These are phyloP conservation scores for Diaporthe amygdali DNA, from an alignment of 2,329 filamentous ascomycete genomes.

Conservation along the genomic window DNA sequence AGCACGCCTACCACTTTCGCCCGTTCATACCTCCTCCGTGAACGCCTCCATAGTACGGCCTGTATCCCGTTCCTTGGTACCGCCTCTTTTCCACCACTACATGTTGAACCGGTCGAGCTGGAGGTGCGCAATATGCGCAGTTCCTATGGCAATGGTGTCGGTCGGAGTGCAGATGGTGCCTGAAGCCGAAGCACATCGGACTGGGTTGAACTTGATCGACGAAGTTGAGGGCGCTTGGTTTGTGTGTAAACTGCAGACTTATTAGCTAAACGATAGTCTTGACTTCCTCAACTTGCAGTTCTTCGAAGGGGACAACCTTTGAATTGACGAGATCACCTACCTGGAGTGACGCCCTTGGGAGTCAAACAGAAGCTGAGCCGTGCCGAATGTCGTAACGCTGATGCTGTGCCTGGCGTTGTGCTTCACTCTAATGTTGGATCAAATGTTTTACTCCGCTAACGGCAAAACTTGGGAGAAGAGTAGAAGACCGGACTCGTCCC, in stretches of 20 bases:
- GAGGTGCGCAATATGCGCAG: not conserved
- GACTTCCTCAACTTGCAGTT: not conserved
- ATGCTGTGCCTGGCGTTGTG: not conserved
- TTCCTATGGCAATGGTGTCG: not conserved
- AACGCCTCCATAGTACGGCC: not conserved
- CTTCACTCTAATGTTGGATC: not conserved
- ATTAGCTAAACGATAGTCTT: not conserved
- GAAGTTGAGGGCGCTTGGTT: not conserved
- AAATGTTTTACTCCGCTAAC: accelerated
- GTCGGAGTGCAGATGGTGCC: not conserved
- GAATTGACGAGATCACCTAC: not conserved
- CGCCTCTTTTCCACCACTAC: not conserved
- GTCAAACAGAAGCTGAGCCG: not conserved
- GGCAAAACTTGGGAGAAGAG: too few relatives aligned
- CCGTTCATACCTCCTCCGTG: not conserved
- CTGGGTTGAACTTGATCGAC: too few relatives aligned
- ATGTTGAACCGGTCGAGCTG: not conserved
- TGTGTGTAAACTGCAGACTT: not conserved
- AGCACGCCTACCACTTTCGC: not conserved
- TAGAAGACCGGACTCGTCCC: accelerated
- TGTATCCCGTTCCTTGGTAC: not conserved
- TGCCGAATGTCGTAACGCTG: not conserved
- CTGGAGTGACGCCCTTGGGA: not conserved
- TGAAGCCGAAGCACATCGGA: constrained; percentile 6
- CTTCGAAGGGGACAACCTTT: too few relatives aligned